Percentiles rank a stretch among this genome's conserved stretches.
phyloP scores from a whole-genome alignment of 768 basidiomycete genomes.

The Lactarius akahatsu region DNA sequence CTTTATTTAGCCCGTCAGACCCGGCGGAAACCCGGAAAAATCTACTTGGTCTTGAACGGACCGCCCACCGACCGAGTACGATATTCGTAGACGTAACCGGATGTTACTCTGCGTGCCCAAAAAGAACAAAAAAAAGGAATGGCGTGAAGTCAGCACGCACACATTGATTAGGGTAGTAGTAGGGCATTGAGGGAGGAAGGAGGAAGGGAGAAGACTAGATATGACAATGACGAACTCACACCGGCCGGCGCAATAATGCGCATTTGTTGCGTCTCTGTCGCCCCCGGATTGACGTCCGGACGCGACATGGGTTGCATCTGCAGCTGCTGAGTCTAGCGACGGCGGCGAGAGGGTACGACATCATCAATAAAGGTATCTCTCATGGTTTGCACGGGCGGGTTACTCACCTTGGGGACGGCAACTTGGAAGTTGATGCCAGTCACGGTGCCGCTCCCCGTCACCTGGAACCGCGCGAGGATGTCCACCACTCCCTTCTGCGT shows the following conservation, averaged over 20 bases:
- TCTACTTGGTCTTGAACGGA: constrained; percentile 89
- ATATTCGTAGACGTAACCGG: constrained; percentile 82
- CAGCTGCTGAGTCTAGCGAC: constrained; percentile 80
- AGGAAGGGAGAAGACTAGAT: not conserved
- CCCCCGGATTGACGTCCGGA: constrained; percentile 70
- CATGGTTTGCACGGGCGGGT: not conserved
- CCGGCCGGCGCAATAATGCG: constrained; percentile 84
- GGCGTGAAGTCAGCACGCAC: not conserved
- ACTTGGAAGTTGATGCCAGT: constrained; percentile 89
- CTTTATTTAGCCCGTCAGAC: constrained; percentile 51
- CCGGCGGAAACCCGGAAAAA: constrained; percentile 85
- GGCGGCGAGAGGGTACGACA: not conserved
- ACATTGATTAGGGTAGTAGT: not conserved
- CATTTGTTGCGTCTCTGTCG: constrained; percentile 93
- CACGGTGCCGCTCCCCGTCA: constrained; percentile 51
- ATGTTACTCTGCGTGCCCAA: constrained; percentile 60
- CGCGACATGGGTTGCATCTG: constrained; percentile 99
- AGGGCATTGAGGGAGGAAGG: not conserved
- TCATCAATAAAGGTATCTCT: not conserved
- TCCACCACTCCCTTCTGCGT: constrained; percentile 86
- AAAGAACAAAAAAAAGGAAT: not conserved
- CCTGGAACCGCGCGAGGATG: constrained; percentile 85
- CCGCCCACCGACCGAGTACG: constrained; percentile 68
- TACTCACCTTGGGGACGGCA: constrained; percentile 86
- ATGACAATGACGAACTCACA: constrained; percentile 48